Evolutionary conservation across 129 eudicot species (phyloP).

Genomic region (Cynara cardunculus): DNA sequence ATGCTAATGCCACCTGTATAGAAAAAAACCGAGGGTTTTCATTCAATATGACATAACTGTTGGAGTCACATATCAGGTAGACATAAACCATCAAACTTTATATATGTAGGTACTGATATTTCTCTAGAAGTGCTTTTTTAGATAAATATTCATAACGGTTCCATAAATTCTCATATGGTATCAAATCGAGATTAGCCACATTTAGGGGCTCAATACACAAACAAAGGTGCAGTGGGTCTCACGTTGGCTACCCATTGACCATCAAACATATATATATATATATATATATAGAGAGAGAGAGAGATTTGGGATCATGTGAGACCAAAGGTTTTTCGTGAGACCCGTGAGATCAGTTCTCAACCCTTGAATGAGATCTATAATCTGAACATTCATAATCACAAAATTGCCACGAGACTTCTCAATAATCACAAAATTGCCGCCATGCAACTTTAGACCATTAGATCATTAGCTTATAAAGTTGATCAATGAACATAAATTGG

Average conservation of each 20-base stretch:
- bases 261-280: neutral
- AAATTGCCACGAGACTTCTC: no score
- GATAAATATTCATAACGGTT: neutral
- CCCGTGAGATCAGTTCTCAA: no score
- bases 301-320: no score
- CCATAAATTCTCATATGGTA: neutral
- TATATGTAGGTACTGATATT: no score
- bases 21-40: neutral
- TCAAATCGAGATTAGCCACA: neutral
- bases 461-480: no score
- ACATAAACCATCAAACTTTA: neutral
- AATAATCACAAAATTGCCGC: no score
- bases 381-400: no score
- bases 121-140: neutral
- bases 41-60: neutral
- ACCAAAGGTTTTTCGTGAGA: no score
- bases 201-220: neutral
- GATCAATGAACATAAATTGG: no score
- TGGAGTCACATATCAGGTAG: neutral
- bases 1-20: slow-evolving; percentile 59
- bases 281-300: no score
- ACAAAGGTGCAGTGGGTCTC: neutral
- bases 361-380: no score
- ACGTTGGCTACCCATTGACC: neutral
- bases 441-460: no score